Evolutionary conservation across 2,329 filamentous ascomycete species (phyloP).

Genomic region (Botrytis porri): DNA sequence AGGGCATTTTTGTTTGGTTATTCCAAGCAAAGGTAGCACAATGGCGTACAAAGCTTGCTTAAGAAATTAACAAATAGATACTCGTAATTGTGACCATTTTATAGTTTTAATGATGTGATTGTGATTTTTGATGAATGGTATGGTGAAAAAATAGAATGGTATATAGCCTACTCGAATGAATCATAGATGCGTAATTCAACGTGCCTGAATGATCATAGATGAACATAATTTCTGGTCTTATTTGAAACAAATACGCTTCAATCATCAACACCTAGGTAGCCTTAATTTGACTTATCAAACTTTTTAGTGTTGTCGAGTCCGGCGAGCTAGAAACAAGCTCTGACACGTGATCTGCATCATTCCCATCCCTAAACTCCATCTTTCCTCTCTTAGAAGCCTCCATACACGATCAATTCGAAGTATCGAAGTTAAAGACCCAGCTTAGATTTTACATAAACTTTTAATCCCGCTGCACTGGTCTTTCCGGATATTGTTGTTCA

Average conservation of each 20-base stretch:
- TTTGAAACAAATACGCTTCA: not conserved
- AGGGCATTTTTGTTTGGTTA: conserved; percentile 27
- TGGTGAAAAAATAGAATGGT: not conserved
- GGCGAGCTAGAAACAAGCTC: not conserved
- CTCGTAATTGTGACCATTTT: conserved; percentile 31
- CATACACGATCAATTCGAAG: not conserved
- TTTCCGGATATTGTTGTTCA: too few species aligned
- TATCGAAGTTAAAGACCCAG: not conserved
- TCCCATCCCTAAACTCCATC: not conserved
- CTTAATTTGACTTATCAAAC: too few species aligned
- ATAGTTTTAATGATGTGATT: not conserved
- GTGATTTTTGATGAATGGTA: not conserved
- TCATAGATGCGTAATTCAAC: not conserved
- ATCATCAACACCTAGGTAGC: not conserved
- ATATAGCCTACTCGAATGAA: not conserved
- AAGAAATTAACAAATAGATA: conserved; percentile 35
- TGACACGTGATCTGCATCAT: not conserved
- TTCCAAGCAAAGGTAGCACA: conserved; percentile 24
- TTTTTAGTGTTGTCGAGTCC: too few species aligned
- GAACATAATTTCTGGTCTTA: not conserved
- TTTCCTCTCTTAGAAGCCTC: not conserved
- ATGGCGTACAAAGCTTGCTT: conserved; percentile 33
- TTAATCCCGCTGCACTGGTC: too few species aligned
- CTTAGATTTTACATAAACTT: not conserved
- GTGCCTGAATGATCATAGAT: not conserved